These are phyloP conservation scores for Starmerella etchellsii DNA, from an alignment of 805 yeast species.

Conservation along the genomic window DNA sequence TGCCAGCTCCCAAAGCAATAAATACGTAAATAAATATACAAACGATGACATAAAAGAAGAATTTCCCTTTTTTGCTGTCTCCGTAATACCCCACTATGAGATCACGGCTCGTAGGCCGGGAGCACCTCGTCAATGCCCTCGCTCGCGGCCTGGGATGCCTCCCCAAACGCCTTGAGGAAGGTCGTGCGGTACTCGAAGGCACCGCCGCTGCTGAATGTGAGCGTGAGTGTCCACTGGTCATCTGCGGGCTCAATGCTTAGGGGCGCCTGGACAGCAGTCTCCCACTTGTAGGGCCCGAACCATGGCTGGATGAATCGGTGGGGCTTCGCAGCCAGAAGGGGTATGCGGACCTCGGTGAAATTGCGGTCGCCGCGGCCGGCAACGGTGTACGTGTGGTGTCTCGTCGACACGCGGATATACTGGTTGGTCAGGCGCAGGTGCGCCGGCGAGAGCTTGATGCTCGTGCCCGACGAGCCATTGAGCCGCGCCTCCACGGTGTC, in stretches of 20 bases:
- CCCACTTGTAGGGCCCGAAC: conserved; percentile 29
- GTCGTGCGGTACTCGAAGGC: conserved; percentile 22
- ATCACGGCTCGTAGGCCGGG: conserved; percentile 19
- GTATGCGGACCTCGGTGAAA: conserved; percentile 20
- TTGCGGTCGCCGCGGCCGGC: conserved; percentile 23
- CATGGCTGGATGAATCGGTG: conserved; percentile 26
- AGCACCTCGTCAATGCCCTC: conserved; percentile 19
- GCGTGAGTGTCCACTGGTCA: conserved; percentile 20
- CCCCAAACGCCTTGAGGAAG: conserved; percentile 7
- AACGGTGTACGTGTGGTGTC: conserved; percentile 19
- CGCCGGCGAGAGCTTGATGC: conserved; percentile 3
- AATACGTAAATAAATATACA: no score
- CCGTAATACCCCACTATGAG: no score
- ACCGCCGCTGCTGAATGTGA: conserved; percentile 25
- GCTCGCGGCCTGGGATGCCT: conserved; percentile 14
- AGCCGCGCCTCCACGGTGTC: conserved; percentile 8
- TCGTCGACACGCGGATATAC: conserved; percentile 13
- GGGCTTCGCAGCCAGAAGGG: conserved; percentile 15
- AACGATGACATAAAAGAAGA: no score
- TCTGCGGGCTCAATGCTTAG: conserved; percentile 5
- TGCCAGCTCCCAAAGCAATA: no score
- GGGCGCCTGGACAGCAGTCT: conserved; percentile 14
- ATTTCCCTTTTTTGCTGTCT: no score
- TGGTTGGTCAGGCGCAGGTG: conserved; percentile 17
- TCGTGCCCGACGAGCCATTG: conserved; percentile 7